These are phyloP conservation scores for Phytopythium helicoides DNA, from an alignment of 352 stramenopile species.

Conservation along the genomic window DNA sequence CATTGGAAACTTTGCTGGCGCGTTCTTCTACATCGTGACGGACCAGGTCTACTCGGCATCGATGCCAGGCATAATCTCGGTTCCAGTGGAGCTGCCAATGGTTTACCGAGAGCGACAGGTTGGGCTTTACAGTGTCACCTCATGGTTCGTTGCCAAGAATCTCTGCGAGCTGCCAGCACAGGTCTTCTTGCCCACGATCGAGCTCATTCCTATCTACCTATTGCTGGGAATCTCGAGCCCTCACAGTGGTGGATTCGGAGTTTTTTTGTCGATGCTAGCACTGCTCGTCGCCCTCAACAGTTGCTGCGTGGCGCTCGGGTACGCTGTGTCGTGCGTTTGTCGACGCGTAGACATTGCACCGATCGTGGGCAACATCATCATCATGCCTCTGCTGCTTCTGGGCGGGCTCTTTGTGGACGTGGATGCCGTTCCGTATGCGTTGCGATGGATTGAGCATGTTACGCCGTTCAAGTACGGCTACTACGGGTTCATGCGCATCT, in stretches of 20 bases:
- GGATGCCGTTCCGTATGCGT: slow-evolving; percentile 28
- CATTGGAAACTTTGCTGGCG: slow-evolving; percentile 48
- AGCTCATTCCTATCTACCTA: slow-evolving; percentile 43
- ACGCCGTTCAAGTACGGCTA: slow-evolving; percentile 52
- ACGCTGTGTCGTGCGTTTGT: slow-evolving; percentile 40
- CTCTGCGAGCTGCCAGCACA: slow-evolving; percentile 48
- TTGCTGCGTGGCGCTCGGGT: slow-evolving; percentile 33
- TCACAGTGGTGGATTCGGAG: slow-evolving; percentile 13
- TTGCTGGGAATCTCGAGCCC: slow-evolving; percentile 34
- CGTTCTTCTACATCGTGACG: slow-evolving; percentile 56
- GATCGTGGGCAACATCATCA: slow-evolving; percentile 40
- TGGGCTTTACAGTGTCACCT: slow-evolving; percentile 34
- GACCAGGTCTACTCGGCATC: slow-evolving; percentile 42
- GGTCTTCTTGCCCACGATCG: slow-evolving; percentile 39
- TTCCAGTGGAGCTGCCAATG: slow-evolving; percentile 52
- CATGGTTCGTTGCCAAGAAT: slow-evolving; percentile 60
- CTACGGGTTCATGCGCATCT: slow-evolving; percentile 34
- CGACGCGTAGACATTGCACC: slow-evolving; percentile 38
- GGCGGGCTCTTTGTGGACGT: slow-evolving; percentile 45
- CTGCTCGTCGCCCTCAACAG: slow-evolving; percentile 32
- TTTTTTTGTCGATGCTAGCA: slow-evolving; percentile 28
- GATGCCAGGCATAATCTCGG: slow-evolving; percentile 37
- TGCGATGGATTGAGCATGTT: slow-evolving; percentile 41
- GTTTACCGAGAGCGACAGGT: slow-evolving; percentile 46
- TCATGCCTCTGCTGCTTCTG: slow-evolving; percentile 45